phyloP scores from a whole-genome alignment of 768 basidiomycete species.

The Pleurotus citrinopileatus region DNA sequence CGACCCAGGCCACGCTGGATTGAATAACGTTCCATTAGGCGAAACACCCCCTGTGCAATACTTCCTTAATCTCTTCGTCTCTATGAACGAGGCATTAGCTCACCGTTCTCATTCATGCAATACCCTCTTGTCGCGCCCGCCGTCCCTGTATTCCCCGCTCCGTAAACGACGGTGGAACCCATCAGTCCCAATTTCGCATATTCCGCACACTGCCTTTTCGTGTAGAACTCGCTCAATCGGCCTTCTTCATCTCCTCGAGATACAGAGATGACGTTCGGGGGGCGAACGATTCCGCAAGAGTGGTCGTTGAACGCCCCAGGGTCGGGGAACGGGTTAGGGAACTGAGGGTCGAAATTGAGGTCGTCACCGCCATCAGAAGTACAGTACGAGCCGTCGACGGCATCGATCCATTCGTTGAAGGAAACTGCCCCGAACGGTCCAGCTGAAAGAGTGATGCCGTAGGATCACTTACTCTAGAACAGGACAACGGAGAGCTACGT shows the following conservation, averaged over 20 bases:
- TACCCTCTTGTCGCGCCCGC: slow-evolving; percentile 27
- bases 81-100: background rate
- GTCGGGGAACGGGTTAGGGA: slow-evolving; percentile 23
- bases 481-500: background rate
- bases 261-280: slow-evolving; percentile 40
- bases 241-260: slow-evolving; percentile 38
- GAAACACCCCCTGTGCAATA: slow-evolving; percentile 29
- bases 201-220: slow-evolving; percentile 43
- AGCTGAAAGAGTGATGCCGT: background rate
- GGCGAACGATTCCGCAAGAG: slow-evolving; percentile 33
- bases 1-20: slow-evolving; percentile 41
- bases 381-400: slow-evolving; percentile 33
- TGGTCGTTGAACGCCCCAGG: slow-evolving; percentile 29
- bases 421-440: slow-evolving; percentile 12
- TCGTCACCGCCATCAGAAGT: slow-evolving; percentile 32
- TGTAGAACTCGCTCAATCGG: slow-evolving; percentile 28
- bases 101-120: slow-evolving; percentile 40
- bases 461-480: background rate
- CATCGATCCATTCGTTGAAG: slow-evolving; percentile 35
- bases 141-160: slow-evolving; percentile 38
- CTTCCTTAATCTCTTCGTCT: background rate
- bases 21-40: slow-evolving; percentile 33
- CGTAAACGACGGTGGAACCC: slow-evolving; percentile 44
- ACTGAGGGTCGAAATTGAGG: slow-evolving; percentile 26
- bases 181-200: slow-evolving; percentile 48